Base-by-base conservation (phyloP, 2,329 filamentous ascomycete genomes). In the Pyrenophora tritici-repentis region DNA sequence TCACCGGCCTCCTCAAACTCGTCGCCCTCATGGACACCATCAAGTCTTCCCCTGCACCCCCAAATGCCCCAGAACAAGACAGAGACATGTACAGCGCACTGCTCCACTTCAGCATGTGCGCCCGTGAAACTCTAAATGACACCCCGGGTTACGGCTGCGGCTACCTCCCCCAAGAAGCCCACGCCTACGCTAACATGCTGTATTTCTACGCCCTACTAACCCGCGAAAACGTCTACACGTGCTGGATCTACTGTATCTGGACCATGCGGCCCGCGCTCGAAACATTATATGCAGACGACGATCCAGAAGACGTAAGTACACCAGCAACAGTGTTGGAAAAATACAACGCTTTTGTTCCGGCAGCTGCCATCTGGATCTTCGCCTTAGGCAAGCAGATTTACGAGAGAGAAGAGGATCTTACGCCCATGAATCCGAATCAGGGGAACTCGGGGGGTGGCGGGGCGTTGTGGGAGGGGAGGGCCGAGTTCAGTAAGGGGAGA, bases 141-240 rank as follows among this genome's bases (percentile, higher is more conserved):
- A 4, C n/a, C n/a, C 44, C 44, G 0, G 44, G 44, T 12, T 24
- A n/a, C 20, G 20, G 22, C 14, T 24, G 26, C 14, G 44, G 44
- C 14, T 47, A 47, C 37, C 37, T 47, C 10, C 9, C 10, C 5
- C 44, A 20, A 26, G 44, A 47, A 41, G 37, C 18, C 13, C 37
- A 47, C 20, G 44, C 36, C 5, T 41, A 47, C 10, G 20, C 44
- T 31, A 47, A 41, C 12, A 47, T 47, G 44, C 29, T 41, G 26
- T 41, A 47, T 9, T 47, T 47, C 12, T 47, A 41, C 37, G 44
- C 44, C 4, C 44, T 47, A 6, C 20, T 47, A 17, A 47, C 31
- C 17, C 17, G 26, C 10, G 35, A 31, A 2, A 7, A 41, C 5
- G 6, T 41, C 1, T 9, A 14, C 1, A 35, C 40, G 9, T 47